Evolutionary conservation across 306 rosid species (phyloP).

Genomic region (Canavalia gladiata): DNA sequence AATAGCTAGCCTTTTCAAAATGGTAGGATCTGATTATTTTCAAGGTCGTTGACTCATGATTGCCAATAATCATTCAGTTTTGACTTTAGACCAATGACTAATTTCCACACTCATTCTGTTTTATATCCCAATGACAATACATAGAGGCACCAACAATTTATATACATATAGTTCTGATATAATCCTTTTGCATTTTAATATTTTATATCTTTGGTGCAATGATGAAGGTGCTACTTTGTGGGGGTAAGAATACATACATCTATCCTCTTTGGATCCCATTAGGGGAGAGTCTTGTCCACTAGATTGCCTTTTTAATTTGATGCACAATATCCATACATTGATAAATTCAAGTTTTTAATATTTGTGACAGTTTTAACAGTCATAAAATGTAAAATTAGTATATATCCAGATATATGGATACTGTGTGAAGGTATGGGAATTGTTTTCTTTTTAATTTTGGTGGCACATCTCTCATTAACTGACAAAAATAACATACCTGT

Average conservation of each 20-base stretch:
- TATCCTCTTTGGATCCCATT: no score
- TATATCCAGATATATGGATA: no score
- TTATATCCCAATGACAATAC: background rate
- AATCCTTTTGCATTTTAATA: constrained; percentile 4
- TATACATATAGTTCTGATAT: background rate
- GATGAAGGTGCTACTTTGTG: no score
- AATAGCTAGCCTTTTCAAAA: constrained; percentile 56
- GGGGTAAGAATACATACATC: no score
- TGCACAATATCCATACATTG: no score
- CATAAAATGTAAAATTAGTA: no score
- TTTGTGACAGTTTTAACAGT: no score
- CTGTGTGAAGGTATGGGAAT: no score
- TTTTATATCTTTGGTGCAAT: no score
- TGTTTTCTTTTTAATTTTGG: background rate
- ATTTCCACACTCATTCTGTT: background rate
- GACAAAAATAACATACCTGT: constrained; percentile 14
- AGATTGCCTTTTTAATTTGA: no score
- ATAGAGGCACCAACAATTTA: background rate
- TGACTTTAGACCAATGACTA: constrained; percentile 15
- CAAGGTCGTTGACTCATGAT: constrained; percentile 45
- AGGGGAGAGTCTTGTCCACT: no score
- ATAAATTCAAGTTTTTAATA: no score
- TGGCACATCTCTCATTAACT: constrained; percentile 34
- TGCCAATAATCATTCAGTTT: constrained; percentile 40
- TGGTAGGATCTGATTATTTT: constrained; percentile 36